Conservation (phyloP, 1,284 basidiomycete species). For the Xerocomus minutiporus region DNA sequence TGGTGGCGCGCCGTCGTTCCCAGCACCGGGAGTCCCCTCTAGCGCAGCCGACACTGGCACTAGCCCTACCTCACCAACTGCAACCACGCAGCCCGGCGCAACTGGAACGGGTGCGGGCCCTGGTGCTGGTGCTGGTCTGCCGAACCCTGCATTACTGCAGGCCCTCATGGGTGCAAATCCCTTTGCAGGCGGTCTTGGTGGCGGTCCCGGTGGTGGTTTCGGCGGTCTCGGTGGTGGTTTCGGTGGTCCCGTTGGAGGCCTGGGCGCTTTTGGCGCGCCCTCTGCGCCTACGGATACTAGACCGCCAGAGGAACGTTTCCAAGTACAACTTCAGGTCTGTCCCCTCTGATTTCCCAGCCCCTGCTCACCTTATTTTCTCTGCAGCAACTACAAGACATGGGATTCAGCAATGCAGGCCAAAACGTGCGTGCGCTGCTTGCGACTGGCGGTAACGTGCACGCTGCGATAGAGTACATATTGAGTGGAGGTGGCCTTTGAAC, state of each 20-base stretch:
- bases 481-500: slow-evolving; percentile 63
- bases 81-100: slow-evolving; percentile 9
- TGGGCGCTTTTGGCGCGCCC: slow-evolving; percentile 30
- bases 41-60: slow-evolving; percentile 27
- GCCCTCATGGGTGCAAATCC: slow-evolving; percentile 35
- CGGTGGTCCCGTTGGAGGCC: slow-evolving; percentile 25
- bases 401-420: slow-evolving; percentile 78
- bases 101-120: slow-evolving; percentile 20
- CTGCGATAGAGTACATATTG: slow-evolving; percentile 88
- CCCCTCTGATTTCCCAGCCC: neutral
- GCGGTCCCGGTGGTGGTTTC: slow-evolving; percentile 19
- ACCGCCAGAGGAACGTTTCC: slow-evolving; percentile 84
- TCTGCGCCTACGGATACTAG: slow-evolving; percentile 60
- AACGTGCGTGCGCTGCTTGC: slow-evolving; percentile 85
- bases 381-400: slow-evolving; percentile 86
- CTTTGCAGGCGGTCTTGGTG: slow-evolving; percentile 10
- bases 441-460: slow-evolving; percentile 85
- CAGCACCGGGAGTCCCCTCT: slow-evolving; percentile 52
- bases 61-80: slow-evolving; percentile 16
- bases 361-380: neutral
- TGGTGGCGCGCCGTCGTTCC: slow-evolving; percentile 38
- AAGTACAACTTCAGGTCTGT: slow-evolving; percentile 73
- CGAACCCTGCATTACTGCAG: slow-evolving; percentile 41
- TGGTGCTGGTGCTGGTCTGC: slow-evolving; percentile 15
- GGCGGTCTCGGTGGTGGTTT: slow-evolving; percentile 18